A percentile compares a stretch with the other conserved stretches of the same genome.
These are phyloP conservation scores for Penicillium riverlandense DNA, from an alignment of 495 filamentous ascomycete species.

Conservation along the genomic window DNA sequence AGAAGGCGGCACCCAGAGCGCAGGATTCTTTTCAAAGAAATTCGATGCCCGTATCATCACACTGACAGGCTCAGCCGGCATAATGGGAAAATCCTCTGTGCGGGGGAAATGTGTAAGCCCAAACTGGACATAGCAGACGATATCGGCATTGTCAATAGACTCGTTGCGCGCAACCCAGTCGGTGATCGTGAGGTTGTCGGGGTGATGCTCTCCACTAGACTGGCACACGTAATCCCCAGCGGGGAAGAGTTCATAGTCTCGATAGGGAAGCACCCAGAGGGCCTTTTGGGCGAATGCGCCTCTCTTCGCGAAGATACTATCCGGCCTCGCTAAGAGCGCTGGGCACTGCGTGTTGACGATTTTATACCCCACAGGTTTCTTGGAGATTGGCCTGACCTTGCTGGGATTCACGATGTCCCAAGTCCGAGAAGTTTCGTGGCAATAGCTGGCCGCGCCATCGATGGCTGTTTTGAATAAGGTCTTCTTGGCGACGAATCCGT, in stretches of 20 bases:
- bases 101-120: slow-evolving; percentile 52
- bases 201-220: slow-evolving; percentile 27
- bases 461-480: slow-evolving; percentile 34
- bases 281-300: slow-evolving; percentile 29
- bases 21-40: slow-evolving; percentile 66
- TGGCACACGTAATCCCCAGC: slow-evolving; percentile 46
- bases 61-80: slow-evolving; percentile 67
- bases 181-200: slow-evolving; percentile 22
- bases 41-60: slow-evolving; percentile 59
- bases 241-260: slow-evolving; percentile 39
- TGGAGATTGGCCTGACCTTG: slow-evolving; percentile 28
- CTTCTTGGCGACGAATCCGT: slow-evolving; percentile 40
- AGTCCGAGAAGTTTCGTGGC: slow-evolving; percentile 36
- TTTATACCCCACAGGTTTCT: slow-evolving; percentile 33
- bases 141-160: slow-evolving; percentile 43
- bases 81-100: slow-evolving; percentile 57
- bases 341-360: slow-evolving; percentile 31
- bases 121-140: slow-evolving; percentile 53
- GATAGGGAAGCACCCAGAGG: slow-evolving; percentile 32
- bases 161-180: slow-evolving; percentile 46
- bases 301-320: slow-evolving; percentile 29
- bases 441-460: slow-evolving; percentile 35
- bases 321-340: slow-evolving; percentile 26
- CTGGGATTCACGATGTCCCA: slow-evolving; percentile 46
- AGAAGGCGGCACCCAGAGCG: slow-evolving; percentile 59